Conservation (phyloP, 768 basidiomycete genomes). For the Kwoniella europaea region DNA sequence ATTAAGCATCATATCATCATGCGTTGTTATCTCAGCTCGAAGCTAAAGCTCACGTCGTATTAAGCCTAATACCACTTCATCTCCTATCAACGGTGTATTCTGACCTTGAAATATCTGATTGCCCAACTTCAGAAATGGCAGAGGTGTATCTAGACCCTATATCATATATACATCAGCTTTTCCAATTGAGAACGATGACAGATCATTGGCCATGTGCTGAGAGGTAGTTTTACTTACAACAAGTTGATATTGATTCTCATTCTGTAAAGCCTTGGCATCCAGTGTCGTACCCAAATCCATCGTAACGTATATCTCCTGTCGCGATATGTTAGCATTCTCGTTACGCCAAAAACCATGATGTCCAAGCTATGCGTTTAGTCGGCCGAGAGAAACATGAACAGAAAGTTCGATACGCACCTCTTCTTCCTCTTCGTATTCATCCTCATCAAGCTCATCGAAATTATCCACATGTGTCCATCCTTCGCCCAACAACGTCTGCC, state of each 20-base stretch:
- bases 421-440: constrained; percentile 65
- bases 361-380: not conserved
- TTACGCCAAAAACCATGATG: not conserved
- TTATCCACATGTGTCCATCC: constrained; percentile 71
- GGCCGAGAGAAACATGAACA: not conserved
- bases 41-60: constrained; percentile 33
- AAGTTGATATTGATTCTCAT: constrained; percentile 52
- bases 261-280: constrained; percentile 47
- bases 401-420: constrained; percentile 42
- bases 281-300: constrained; percentile 65
- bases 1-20: constrained; percentile 3
- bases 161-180: constrained; percentile 11
- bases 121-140: constrained; percentile 66
- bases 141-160: constrained; percentile 64
- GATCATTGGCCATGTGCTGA: not conserved
- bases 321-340: not conserved
- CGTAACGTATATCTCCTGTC: constrained; percentile 76
- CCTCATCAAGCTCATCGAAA: constrained; percentile 71
- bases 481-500: constrained; percentile 65
- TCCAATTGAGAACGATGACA: not conserved
- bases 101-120: constrained; percentile 47
- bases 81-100: constrained; percentile 41
- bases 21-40: not conserved
- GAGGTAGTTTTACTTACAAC: constrained; percentile 26
- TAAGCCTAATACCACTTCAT: constrained; percentile 50